Base-by-base conservation (phyloP, 257 asterid species). In the Ballota nigra region DNA sequence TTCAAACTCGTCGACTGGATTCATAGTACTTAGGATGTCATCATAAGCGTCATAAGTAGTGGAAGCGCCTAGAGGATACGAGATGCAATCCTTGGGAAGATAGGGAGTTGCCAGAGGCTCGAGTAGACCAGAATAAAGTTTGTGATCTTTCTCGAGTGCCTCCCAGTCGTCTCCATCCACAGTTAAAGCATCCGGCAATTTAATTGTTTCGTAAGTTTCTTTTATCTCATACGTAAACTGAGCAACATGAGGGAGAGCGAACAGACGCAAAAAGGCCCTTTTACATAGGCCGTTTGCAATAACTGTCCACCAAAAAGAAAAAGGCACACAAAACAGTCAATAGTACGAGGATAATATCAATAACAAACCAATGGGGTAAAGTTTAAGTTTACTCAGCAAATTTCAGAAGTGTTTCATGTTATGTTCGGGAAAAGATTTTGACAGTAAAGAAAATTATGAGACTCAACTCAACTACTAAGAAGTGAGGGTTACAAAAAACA, bases 31-130 rank as follows among this genome's bases (percentile, higher is more conserved):
- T n/a, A n/a, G n/a, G n/a, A n/a, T n/a, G n/a, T n/a, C n/a, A n/a
- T n/a, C n/a, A n/a, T n/a, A n/a, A n/a, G n/a, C n/a, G n/a, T 83
- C 83, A 0, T 8, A 53, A 8, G 78, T 75, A 63, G 19, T 86
- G 15, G 96, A 84, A 61, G 88, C 88, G 34, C 89, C 74, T 65
- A 87, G 9, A 68, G 83, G 83, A 55, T 66, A 63, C 11, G 19
- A 45, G 16, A 83, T 60, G 81, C 84, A 82, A 23, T 78, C 81
- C 26, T 29, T 57, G 4, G 86, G 71, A 24, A 34, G 23, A 10
- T 57, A 67, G 19, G 83, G 75, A 22, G 55, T 77, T 22, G 40
- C 66, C 28, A 83, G 81, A 51, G 81, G 74, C 51, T 40, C 75
- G 62, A 70, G 79, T n/a, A 86, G 73, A 52, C 76, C 70, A 66